Base-by-base conservation (phyloP, 2,329 filamentous ascomycete genomes). In the Xylariales sp. region DNA sequence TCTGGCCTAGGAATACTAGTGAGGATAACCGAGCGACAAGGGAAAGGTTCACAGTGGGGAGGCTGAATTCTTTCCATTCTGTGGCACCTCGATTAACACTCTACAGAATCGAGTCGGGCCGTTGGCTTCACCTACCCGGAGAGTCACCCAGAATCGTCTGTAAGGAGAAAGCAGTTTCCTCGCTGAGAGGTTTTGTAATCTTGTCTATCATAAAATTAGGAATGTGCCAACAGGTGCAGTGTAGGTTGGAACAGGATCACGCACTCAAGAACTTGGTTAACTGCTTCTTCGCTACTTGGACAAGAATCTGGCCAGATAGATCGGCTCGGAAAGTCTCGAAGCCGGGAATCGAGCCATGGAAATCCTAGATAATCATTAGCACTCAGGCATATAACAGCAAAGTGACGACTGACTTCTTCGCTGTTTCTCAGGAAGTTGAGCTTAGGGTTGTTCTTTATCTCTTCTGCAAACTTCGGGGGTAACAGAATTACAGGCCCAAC, bases 281-380 rank as follows among this genome's bases (percentile, higher is more conserved):
- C 45, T 62, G 64, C 46, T 66, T 66, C 36, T 57, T 66, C 16
- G 64, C 64, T 48, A 66, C 46, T 45, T 50, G 36, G 32, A 45
- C 36, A 1, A 57, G 30, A 43, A 62, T 57, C 34, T 2, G 18
- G 36, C 56, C n/a, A 5, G 36, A 16, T 5, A 50, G n/a, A 3
- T 57, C 53, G 1, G 18, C 32, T 30, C 54, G 62, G 39, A 62
- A 66, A 34, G 32, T 30, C 34, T 62, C 58, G 23, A 66, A 62
- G 30, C 64, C 64, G 9, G 58, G 64, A 39, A 56, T 32, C 1
- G 46, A 45, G 0, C 53, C 39, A 8, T 67, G 64, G 30, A 67
- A 58, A 12, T 54, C 54, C 64, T 66, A 16, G 14, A 39, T 41
- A 23, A 14, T 14, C 32, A 32, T 66, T 49, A 66, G 59, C 59